A percentile compares a stretch with the other conserved stretches of the same genome.
phyloP scores from a whole-genome alignment of 257 asterid genomes.

The Ajuga chamaepitys region DNA sequence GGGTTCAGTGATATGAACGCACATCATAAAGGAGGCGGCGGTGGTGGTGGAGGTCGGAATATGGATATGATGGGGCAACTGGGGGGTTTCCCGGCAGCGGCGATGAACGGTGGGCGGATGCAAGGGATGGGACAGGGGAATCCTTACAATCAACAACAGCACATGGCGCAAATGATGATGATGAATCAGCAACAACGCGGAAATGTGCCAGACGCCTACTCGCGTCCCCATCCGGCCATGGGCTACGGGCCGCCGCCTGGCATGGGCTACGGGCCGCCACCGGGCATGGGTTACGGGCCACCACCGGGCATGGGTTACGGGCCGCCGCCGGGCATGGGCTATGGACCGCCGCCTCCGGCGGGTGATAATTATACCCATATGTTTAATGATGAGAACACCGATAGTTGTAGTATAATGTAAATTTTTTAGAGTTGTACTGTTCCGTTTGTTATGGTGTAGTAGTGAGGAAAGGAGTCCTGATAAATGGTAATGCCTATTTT shows the following conservation, averaged over 20 bases:
- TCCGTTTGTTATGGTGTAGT: neutral
- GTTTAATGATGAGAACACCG: constrained; percentile 78
- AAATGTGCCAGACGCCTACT: constrained; percentile 37
- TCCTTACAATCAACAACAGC: constrained; percentile 37
- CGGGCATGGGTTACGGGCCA: neutral
- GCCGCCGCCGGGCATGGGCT: neutral
- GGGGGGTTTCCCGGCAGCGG: constrained; percentile 36
- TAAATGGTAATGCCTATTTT: neutral
- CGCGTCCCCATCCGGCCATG: constrained; percentile 27
- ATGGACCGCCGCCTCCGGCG: constrained; percentile 28
- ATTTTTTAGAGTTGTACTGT: neutral
- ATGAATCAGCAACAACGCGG: constrained; percentile 56
- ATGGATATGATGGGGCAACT: constrained; percentile 41
- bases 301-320: constrained; percentile 1
- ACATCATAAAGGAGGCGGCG: constrained; percentile 19
- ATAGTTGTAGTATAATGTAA: constrained; percentile 66
- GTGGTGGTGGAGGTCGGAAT: constrained; percentile 25
- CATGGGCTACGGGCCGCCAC: neutral
- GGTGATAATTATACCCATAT: constrained; percentile 44
- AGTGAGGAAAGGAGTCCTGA: too few species aligned
- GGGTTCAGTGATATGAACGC: constrained; percentile 29
- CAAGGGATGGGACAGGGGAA: constrained; percentile 44
- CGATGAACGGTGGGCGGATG: constrained; percentile 33
- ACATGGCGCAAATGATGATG: constrained; percentile 73
- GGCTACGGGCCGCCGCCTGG: neutral